Base-by-base conservation (phyloP, 768 basidiomycete species). In the Lentinula lateritia region DNA sequence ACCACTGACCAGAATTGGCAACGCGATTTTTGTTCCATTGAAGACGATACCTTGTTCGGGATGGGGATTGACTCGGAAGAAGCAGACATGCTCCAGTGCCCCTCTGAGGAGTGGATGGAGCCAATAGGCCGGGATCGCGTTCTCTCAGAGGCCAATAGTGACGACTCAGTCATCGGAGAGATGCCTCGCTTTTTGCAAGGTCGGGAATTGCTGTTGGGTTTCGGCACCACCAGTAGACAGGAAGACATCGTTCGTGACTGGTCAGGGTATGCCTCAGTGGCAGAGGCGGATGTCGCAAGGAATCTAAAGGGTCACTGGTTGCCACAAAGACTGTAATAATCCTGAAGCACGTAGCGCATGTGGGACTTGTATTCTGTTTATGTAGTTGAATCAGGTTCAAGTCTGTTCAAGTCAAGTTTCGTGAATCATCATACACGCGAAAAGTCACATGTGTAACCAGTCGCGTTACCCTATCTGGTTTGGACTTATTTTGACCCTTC, bases 261-360 rank as follows among this genome's bases (percentile, higher is more conserved):
- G 50, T 42, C 62, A 16, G 66, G 67, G n/a, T 73, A 72, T 41
- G 63, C 83, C 23, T 72, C 75, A 16, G 70, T 70, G n/a, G 82
- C 76, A 6, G 90, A 91, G 71, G 76, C 75, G 53, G 85, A 88
- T 69, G 88, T 91, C 7, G 87, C 79, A 12, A 81, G 73, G 60
- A 70, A 66, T 52, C 69, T 91, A 63, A 80, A 73, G 56, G 78
- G 76, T 32, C 88, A 92, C 68, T 92, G 90, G 90, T 73, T 78
- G 28, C 89, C 86, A 0, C 82, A 86, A 60, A 81, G 75, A 62
- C 73, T 83, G 45, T 89, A 73, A 68, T 61, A 13, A 16, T 10
- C 3, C 5, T 42, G 46, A 28, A 18, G 8, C 18, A 52, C 35
- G 20, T 28, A 28, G 28, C 28, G 28, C 28, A 28, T 28, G 28